Conservation (phyloP, 495 filamentous ascomycete species). For the Durotheca rogersii region DNA sequence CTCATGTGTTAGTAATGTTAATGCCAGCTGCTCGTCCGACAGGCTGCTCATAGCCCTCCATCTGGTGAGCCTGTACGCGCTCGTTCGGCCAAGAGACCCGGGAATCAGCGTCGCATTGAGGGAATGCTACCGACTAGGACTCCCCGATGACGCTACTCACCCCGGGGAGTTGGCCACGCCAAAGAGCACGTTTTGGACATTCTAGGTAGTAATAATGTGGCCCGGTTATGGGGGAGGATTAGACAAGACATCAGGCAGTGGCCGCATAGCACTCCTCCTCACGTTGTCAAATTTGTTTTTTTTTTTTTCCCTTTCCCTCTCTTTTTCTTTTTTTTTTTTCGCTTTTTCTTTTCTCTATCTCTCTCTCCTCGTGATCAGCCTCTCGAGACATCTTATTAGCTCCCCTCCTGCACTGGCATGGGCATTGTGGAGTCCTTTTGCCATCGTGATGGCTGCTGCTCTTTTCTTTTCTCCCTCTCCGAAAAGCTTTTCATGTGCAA, state of each 20-base stretch:
- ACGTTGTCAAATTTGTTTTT: too few relatives aligned
- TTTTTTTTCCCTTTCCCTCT: too few relatives aligned
- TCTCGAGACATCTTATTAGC: not conserved
- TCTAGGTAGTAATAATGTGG: not conserved
- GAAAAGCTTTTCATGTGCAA: slow-evolving; percentile 5
- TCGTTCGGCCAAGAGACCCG: slow-evolving; percentile 6
- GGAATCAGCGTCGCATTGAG: slow-evolving; percentile 16
- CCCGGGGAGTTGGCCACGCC: not conserved
- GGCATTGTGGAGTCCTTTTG: not conserved
- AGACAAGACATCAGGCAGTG: not conserved
- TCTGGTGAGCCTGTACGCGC: too few relatives aligned
- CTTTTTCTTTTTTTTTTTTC: too few relatives aligned
- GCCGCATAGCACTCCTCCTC: too few relatives aligned
- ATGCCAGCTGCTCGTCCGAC: too few relatives aligned
- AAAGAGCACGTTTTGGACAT: not conserved
- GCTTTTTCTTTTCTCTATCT: too few relatives aligned
- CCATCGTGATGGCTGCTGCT: not conserved
- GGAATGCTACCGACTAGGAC: slow-evolving; percentile 2
- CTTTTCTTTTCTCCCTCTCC: slow-evolving; percentile 1
- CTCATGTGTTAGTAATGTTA: too few relatives aligned
- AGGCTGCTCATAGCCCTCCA: too few relatives aligned
- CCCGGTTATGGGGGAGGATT: not conserved
- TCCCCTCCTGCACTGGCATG: not conserved
- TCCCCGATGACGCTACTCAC: slow-evolving; percentile 11
- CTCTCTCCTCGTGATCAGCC: not conserved